phyloP scores from a whole-genome alignment of 768 basidiomycete species.

The Rhodotorula diobovata region DNA sequence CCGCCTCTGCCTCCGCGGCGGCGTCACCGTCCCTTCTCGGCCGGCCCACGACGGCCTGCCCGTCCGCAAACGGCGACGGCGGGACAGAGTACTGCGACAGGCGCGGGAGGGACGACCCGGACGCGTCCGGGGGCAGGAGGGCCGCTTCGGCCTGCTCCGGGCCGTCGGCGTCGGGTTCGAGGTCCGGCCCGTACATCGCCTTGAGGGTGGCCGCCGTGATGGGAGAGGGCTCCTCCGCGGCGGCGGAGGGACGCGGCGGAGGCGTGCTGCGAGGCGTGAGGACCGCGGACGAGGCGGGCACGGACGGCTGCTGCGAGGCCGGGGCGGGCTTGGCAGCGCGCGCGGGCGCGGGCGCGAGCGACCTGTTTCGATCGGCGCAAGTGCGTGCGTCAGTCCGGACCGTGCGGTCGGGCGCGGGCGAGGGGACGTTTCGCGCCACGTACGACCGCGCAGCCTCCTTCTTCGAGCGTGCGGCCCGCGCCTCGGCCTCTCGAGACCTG shows the following conservation, averaged over 20 bases:
- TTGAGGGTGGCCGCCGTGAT: neutral
- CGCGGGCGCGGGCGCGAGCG: no score
- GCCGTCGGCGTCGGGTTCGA: neutral
- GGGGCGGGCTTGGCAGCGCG: neutral
- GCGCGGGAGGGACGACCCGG: neutral
- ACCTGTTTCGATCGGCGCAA: no score
- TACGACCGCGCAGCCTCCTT: neutral
- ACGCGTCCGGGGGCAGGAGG: neutral
- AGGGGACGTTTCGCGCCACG: neutral
- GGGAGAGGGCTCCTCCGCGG: neutral
- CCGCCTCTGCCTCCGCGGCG: no score
- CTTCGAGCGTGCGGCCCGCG: neutral
- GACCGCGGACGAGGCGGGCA: neutral
- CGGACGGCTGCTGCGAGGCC: no score
- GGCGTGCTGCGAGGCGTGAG: neutral
- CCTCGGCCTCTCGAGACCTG: no score
- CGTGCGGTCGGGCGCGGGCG: neutral
- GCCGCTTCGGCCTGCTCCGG: neutral
- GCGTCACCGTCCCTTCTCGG: neutral
- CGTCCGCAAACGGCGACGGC: conserved; percentile 2
- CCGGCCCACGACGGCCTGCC: neutral
- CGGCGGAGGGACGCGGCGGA: neutral
- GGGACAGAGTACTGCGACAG: conserved; percentile 7
- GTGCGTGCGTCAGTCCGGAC: no score
- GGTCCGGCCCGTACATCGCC: no score